phyloP scores from a whole-genome alignment of 106 monocot genomes.

The Narthecium ossifragum region DNA sequence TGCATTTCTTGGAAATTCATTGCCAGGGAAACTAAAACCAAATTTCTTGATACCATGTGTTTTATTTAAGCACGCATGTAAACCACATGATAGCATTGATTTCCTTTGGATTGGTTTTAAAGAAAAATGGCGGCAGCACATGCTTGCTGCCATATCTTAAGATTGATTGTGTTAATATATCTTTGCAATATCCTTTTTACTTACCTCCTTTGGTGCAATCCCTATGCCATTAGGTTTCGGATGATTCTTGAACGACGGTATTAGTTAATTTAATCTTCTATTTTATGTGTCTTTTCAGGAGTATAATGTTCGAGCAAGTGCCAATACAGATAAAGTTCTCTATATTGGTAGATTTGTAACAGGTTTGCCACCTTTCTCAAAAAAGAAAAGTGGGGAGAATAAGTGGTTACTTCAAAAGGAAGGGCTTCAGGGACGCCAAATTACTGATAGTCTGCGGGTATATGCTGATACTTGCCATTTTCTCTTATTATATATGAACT shows the following conservation, averaged over 20 bases:
- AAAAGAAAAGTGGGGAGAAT: slow-evolving; percentile 61
- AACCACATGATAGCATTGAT: too few relatives aligned
- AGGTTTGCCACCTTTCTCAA: slow-evolving; percentile 70
- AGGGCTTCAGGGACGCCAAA: slow-evolving; percentile 66
- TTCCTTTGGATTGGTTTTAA: too few relatives aligned
- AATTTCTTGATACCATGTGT: too few relatives aligned
- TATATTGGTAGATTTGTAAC: slow-evolving; percentile 69
- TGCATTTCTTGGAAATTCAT: too few relatives aligned
- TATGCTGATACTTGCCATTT: not conserved
- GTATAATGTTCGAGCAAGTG: slow-evolving; percentile 72
- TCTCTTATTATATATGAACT: not conserved
- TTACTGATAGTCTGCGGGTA: slow-evolving; percentile 54
- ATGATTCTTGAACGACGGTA: not conserved
- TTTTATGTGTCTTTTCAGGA: slow-evolving; percentile 28
- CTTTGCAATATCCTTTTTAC: not conserved
- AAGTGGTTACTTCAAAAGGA: slow-evolving; percentile 82
- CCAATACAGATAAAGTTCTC: slow-evolving; percentile 45
- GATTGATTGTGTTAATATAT: not conserved
- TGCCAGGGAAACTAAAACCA: too few relatives aligned
- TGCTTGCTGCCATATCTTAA: too few relatives aligned
- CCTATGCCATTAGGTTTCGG: not conserved
- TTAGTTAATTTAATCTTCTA: not conserved
- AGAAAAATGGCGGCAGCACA: too few relatives aligned
- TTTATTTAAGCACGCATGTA: too few relatives aligned
- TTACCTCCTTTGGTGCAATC: not conserved